phyloP scores from a whole-genome alignment of 441 rosid genomes.

The Populus hybrid region DNA sequence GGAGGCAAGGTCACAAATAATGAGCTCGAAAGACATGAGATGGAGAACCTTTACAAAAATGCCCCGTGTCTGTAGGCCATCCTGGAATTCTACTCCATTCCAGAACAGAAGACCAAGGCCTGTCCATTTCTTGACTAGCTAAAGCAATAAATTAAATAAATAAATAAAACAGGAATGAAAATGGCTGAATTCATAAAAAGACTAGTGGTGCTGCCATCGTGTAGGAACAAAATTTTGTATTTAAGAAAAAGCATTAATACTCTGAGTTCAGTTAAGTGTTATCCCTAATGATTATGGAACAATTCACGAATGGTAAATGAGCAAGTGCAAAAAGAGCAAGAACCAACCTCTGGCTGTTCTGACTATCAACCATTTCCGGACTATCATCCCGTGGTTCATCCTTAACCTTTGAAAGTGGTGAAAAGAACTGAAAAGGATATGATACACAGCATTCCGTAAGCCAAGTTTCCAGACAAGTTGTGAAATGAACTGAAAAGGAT shows the following conservation, averaged over 20 bases:
- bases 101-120: neutral
- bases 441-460: neutral
- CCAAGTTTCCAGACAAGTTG: neutral
- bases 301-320: neutral
- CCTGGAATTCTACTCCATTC: neutral
- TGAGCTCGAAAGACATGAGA: neutral
- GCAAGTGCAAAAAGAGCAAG: neutral
- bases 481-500: too few species aligned
- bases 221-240: neutral
- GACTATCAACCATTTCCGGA: slow-evolving; percentile 44
- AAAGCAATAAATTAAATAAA: neutral
- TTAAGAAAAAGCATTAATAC: neutral
- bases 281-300: neutral
- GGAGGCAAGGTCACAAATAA: neutral
- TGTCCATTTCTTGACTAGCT: neutral
- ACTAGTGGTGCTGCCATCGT: neutral
- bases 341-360: slow-evolving; percentile 52
- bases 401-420: slow-evolving; percentile 80
- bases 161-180: neutral
- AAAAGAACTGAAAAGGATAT: slow-evolving; percentile 64
- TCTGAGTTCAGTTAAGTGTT: neutral
- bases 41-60: neutral
- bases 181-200: neutral
- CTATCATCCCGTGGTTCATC: slow-evolving; percentile 66
- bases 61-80: neutral